Evolutionary conservation across 2,329 filamentous ascomycete genomes (phyloP), one percentile per base, ranked within the genome.

Genomic region (Septoria petroselini): DNA sequence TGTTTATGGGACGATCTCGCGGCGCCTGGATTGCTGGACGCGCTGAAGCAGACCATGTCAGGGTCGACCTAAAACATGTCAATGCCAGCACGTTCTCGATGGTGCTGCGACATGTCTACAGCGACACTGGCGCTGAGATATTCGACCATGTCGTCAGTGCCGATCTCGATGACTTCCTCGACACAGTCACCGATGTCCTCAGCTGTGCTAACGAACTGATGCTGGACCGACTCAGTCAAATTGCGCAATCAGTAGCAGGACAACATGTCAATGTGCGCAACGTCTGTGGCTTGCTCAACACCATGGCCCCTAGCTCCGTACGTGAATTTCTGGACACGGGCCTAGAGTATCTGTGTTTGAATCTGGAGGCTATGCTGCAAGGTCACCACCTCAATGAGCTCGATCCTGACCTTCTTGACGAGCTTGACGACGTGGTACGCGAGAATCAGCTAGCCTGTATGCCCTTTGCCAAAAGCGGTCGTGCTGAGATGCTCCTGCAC

Each of bases 151-250:
- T 93, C 4, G 79, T 85, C 12, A 79, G 81, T 29, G 73, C 80
- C 12, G 83, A 84, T 53, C 70, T 95, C 4, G 90, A 96, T 58
- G 85, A 90, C 38, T 90, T 95, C 55, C 82, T 91, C 3, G 90
- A 97, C 60, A 74, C 93, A n/a, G 78, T 96, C 7, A 79, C 97
- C 71, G 90, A 95, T 60, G 87, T 97, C 37, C 85, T 97, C 79
- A 83, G 83, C 48, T 85, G 88, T 44, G 89, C 91, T 9, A 93
- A 98, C 65, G 91, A 98, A 68, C 73, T 98, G 50, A 96, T 98
- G 91, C 78, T 98, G 39, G 90, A 96, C 65, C 80, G 91, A 5
- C 73, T 98, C 4, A 89, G 88, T 4, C 88, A 95, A 66, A 83
- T 94, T 21, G 97, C 93, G 67, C 93, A 98, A 66, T 83, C 81